Evolutionary conservation across 108 stramenopile genomes (phyloP).

Genomic region (Fragilaria crotonensis): DNA sequence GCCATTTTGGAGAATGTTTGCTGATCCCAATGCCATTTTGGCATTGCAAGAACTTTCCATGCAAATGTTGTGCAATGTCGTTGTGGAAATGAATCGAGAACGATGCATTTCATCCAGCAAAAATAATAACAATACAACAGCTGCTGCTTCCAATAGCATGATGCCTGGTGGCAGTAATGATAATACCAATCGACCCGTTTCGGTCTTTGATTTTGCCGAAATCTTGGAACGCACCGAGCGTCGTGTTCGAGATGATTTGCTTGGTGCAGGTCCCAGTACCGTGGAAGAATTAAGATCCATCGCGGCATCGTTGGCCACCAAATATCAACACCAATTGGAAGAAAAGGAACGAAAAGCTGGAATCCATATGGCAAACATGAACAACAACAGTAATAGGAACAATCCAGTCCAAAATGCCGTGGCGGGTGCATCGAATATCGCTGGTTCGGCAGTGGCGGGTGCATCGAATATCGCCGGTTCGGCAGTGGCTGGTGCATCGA

Average conservation of each 20-base stretch:
- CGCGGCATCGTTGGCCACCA: conserved; percentile 39
- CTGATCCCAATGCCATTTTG: conserved; percentile 75
- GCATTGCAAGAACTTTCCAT: conserved; percentile 72
- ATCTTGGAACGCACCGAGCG: conserved; percentile 72
- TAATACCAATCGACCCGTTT: conserved; percentile 38
- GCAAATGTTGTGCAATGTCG: conserved; percentile 70
- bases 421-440: too few species aligned
- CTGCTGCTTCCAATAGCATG: conserved; percentile 4
- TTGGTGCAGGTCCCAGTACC: conserved; percentile 70
- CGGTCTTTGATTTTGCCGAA: conserved; percentile 82
- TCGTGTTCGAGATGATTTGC: conserved; percentile 70
- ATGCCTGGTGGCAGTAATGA: conserved; percentile 20
- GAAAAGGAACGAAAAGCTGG: conserved; percentile 10
- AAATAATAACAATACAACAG: conserved; percentile 18
- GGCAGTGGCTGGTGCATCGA: too few species aligned
- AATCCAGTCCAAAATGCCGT: too few species aligned
- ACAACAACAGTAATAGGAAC: too few species aligned
- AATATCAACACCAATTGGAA: conserved; percentile 48
- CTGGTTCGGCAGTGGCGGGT: too few species aligned
- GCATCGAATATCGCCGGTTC: too few species aligned
- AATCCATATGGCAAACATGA: too few species aligned
- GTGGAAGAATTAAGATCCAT: conserved; percentile 72
- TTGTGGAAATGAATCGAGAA: conserved; percentile 48
- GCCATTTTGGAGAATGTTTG: conserved; percentile 89
- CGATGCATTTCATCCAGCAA: conserved; percentile 14